A percentile compares a stretch with the other conserved stretches of the same genome.
Conservation (phyloP, 495 filamentous ascomycete species). For the Penicillium lagena region DNA sequence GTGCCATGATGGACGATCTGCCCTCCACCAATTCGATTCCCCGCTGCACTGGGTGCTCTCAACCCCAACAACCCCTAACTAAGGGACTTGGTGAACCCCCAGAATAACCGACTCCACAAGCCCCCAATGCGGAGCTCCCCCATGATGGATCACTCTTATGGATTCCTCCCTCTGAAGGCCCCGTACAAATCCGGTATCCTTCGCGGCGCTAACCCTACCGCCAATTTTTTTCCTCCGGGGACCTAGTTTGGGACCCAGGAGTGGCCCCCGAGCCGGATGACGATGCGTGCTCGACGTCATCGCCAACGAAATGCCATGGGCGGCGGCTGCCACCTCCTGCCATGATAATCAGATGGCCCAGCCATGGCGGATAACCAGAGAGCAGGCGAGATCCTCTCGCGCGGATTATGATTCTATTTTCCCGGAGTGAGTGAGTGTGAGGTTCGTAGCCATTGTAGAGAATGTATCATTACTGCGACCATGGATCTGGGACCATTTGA, state of each 20-base stretch:
- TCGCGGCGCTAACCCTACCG: slow-evolving; percentile 8
- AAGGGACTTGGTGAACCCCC: background rate
- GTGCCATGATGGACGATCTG: background rate
- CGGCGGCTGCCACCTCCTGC: slow-evolving; percentile 35
- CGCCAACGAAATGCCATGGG: slow-evolving; percentile 30
- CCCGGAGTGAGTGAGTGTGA: slow-evolving; percentile 42
- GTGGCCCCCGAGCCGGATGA: background rate
- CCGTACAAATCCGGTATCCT: slow-evolving; percentile 17
- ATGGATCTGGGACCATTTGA: too few species aligned
- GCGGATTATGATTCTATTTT: slow-evolving; percentile 31
- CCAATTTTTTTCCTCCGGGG: slow-evolving; percentile 9
- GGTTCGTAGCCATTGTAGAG: background rate
- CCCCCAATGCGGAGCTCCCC: background rate
- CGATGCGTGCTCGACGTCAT: slow-evolving; percentile 12
- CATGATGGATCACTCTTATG: too few species aligned
- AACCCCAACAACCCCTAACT: background rate
- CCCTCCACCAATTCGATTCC: background rate
- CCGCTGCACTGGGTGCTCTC: background rate
- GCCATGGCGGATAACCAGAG: slow-evolving; percentile 48
- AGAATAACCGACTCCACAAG: slow-evolving; percentile 9
- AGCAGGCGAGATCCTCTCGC: slow-evolving; percentile 34
- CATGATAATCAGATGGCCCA: slow-evolving; percentile 36
- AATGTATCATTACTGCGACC: too few species aligned
- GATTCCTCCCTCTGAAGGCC: background rate
- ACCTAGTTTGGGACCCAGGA: too few species aligned